Evolutionary conservation across 192 early-diverging fungal genomes (phyloP), one percentile per base, ranked within the genome.

Genomic region (Coemansia sp.): DNA sequence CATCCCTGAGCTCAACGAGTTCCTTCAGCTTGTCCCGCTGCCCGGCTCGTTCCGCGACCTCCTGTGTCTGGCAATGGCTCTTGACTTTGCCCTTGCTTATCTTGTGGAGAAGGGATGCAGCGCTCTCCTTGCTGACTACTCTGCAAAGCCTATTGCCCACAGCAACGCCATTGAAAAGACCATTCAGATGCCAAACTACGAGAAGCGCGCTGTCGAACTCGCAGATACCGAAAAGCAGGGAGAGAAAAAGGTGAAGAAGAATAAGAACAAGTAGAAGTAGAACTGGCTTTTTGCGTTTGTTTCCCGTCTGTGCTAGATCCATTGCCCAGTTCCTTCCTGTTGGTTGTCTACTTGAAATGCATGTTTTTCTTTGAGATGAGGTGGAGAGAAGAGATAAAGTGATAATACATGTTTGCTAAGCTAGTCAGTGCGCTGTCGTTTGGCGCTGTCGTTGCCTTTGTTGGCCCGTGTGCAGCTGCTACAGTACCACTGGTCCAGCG

Each of bases 11-110:
- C 81, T 98, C 50, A 99, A 99, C 83, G 89, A 91, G 63, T 87
- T 86, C 67, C 88, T 99, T 71, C 90, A 95, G 79, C 85, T 98
- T 47, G 96, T 98, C 16, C 88, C 88, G 4, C 94, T 97, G 87
- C 95, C 95, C 44, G 90, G 61, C 47, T 63, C 85, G 84, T 99
- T 97, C 87, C 91, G 92, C 77, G 78, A 87, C 68, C 87, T 89
- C 57, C 69, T 99, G 63, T 86, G 93, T 48, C 75, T 85, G 12
- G 88, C 90, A 57, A 97, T 99, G 94, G 85, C 91, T 5, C 85
- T 92, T 56, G 96, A 99, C 70, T 99, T 95, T 83, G 88, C 87
- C 65, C 74, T 87, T 5, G 89, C 97, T 1, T 97, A 87, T 84
- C 37, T 77, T 0, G 84, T 97, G 58, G 97, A 99, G 76, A 85